Conservation (phyloP, 495 filamentous ascomycete genomes). For the Umbilicaria muhlenbergii region DNA sequence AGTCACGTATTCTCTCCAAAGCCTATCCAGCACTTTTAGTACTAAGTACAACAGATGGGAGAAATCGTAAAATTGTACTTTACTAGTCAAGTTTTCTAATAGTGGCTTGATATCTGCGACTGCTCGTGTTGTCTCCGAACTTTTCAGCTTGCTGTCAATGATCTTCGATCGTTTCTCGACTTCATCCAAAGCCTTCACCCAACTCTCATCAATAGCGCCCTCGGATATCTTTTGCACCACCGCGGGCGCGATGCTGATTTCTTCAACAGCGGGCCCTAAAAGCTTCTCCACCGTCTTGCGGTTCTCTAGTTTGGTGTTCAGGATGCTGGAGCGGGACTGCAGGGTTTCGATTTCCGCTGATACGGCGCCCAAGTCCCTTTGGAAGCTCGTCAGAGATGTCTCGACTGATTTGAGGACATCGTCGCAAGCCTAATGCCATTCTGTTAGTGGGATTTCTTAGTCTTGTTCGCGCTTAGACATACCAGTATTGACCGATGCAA, state of each 20-base stretch:
- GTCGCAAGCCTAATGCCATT: slow-evolving; percentile 50
- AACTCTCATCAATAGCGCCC: slow-evolving; percentile 77
- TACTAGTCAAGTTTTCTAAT: slow-evolving; percentile 65
- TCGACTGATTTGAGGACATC: slow-evolving; percentile 89
- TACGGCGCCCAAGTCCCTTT: slow-evolving; percentile 77
- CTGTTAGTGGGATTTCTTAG: neutral
- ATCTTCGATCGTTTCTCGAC: slow-evolving; percentile 61
- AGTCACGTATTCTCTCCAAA: slow-evolving; percentile 86
- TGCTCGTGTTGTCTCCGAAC: slow-evolving; percentile 51
- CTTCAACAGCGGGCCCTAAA: slow-evolving; percentile 80
- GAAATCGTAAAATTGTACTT: slow-evolving; percentile 30
- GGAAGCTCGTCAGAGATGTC: slow-evolving; percentile 78
- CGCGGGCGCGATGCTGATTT: slow-evolving; percentile 71
- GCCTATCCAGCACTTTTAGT: slow-evolving; percentile 32
- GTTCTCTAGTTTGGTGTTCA: slow-evolving; percentile 83
- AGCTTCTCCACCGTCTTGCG: slow-evolving; percentile 76
- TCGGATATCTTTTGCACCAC: slow-evolving; percentile 72
- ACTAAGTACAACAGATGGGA: neutral
- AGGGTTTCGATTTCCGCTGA: slow-evolving; percentile 90
- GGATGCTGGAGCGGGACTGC: slow-evolving; percentile 65
- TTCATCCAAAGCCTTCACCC: slow-evolving; percentile 73
- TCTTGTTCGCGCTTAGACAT: neutral
- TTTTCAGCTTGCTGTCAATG: slow-evolving; percentile 48
- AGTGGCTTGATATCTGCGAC: slow-evolving; percentile 72
- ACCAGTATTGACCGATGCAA: slow-evolving; percentile 70